Conservation (phyloP, 2,329 filamentous ascomycete genomes). For the Sporothrix mexicana region DNA sequence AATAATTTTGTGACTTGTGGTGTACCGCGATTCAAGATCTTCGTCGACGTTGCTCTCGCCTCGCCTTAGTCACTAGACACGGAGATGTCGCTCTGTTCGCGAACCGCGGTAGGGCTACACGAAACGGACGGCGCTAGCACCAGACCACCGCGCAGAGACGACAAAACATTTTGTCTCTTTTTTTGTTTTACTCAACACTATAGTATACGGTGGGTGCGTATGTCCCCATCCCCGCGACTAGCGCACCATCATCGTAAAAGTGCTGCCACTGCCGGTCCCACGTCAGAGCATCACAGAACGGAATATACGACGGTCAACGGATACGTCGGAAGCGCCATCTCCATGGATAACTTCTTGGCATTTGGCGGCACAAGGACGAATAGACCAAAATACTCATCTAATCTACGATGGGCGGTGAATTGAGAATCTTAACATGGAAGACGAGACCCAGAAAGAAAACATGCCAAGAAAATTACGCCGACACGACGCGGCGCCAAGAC, state of each 20-base stretch:
- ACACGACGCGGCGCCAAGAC: neutral
- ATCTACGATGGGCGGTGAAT: neutral
- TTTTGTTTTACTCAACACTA: no score
- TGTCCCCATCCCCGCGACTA: no score
- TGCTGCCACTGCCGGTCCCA: neutral
- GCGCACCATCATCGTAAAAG: no score
- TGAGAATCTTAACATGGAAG: no score
- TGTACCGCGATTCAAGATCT: neutral
- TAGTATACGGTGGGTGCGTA: neutral
- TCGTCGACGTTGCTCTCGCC: neutral
- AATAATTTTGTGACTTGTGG: neutral
- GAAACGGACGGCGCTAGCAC: neutral
- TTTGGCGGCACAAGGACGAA: neutral
- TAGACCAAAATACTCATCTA: neutral
- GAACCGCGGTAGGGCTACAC: neutral
- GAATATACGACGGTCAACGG: neutral
- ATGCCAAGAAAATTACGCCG: neutral
- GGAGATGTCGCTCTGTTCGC: neutral
- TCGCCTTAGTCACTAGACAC: neutral
- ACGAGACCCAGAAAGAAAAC: neutral
- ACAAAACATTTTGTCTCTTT: neutral
- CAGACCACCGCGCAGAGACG: neutral
- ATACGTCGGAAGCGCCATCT: conserved; percentile 4
- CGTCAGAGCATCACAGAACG: neutral
- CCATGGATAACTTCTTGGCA: neutral